These are phyloP conservation scores for Gaertneriomyces semiglobifer DNA, from an alignment of 192 early-diverging fungal species.

Conservation along the genomic window DNA sequence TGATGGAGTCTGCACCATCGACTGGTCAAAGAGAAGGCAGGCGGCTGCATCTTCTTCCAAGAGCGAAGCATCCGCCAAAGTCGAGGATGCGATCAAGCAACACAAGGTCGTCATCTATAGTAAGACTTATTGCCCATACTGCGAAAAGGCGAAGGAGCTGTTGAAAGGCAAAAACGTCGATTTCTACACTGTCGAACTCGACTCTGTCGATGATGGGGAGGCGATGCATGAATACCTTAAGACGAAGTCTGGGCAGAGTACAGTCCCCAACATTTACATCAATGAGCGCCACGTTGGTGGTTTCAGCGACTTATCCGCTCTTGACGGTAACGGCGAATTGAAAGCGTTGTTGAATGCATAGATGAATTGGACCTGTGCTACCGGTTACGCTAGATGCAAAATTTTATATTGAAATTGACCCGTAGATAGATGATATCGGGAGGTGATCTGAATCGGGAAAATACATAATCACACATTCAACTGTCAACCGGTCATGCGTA, in stretches of 20 bases:
- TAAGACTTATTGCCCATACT: constrained; percentile 44
- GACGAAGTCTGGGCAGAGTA: constrained; percentile 40
- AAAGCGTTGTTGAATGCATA: constrained; percentile 8
- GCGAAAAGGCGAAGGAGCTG: constrained; percentile 24
- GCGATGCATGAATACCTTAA: constrained; percentile 47
- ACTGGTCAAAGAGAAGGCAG: constrained; percentile 21
- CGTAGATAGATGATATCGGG: no score
- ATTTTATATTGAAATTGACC: no score
- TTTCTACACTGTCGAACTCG: constrained; percentile 35
- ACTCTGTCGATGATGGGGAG: constrained; percentile 36
- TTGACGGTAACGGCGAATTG: constrained; percentile 22
- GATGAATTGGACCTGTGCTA: neutral
- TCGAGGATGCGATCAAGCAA: constrained; percentile 24
- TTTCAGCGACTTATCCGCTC: constrained; percentile 17
- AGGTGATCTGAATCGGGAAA: no score
- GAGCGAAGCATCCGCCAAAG: neutral
- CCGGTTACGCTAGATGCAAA: no score
- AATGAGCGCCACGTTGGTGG: constrained; percentile 37
- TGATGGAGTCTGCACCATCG: constrained; percentile 27
- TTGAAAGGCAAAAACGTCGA: constrained; percentile 22
- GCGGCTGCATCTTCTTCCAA: neutral
- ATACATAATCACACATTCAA: no score
- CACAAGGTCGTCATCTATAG: constrained; percentile 33
- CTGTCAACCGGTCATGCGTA: no score
- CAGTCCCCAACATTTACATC: constrained; percentile 45